Evolutionary conservation across 2,329 filamentous ascomycete genomes (phyloP).

Genomic region (Ophiostoma pallidulum): DNA sequence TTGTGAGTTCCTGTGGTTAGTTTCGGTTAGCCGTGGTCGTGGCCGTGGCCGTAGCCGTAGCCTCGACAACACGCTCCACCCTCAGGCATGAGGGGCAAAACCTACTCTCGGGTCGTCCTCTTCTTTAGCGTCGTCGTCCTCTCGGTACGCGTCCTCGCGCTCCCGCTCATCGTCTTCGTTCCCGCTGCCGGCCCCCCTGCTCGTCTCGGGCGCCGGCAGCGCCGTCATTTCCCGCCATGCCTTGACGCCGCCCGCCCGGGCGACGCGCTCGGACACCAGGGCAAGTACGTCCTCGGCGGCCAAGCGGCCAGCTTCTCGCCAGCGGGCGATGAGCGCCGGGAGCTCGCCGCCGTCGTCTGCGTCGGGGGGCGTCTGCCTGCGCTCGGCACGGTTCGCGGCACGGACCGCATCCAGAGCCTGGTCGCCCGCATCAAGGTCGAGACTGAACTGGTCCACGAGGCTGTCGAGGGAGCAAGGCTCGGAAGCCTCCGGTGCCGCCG

Average conservation of each 20-base stretch:
- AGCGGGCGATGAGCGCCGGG: conserved; percentile 45
- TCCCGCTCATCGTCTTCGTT: conserved; percentile 11
- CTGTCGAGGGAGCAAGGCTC: not conserved
- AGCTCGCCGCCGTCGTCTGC: conserved; percentile 43
- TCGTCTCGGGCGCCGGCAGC: conserved; percentile 15
- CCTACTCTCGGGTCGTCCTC: not conserved
- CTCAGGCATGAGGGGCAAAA: too few relatives aligned
- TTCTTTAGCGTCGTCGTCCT: not conserved
- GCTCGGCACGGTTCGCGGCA: not conserved
- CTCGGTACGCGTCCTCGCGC: not conserved
- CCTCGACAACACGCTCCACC: too few relatives aligned
- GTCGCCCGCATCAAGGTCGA: conserved; percentile 12
- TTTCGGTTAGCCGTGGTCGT: too few relatives aligned
- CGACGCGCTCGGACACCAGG: conserved; percentile 43
- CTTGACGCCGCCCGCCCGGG: conserved; percentile 23
- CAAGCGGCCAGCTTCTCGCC: conserved; percentile 49
- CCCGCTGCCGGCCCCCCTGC: not conserved
- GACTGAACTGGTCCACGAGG: conserved; percentile 10
- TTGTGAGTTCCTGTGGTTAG: conserved; percentile 26
- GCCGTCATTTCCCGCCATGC: conserved; percentile 22
- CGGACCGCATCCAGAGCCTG: not conserved
- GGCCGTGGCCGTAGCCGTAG: too few relatives aligned
- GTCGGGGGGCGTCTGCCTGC: too few relatives aligned
- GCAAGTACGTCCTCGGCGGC: conserved; percentile 61
- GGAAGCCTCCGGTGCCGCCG: too few relatives aligned